These are phyloP conservation scores for Backusella circina DNA, from an alignment of 192 early-diverging fungal species.

Conservation along the genomic window DNA sequence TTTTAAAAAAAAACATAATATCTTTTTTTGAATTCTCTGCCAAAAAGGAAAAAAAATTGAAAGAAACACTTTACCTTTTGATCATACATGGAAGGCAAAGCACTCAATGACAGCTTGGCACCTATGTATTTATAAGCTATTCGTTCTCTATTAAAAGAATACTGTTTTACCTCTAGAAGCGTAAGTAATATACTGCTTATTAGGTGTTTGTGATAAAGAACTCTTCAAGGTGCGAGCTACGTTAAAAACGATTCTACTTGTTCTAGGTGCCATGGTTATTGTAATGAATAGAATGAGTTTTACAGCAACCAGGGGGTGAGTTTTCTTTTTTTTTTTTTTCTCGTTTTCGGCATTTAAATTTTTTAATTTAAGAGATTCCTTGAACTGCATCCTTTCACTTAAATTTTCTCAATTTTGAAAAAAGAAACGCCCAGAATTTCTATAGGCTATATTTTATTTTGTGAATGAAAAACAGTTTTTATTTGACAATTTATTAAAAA, in stretches of 20 bases:
- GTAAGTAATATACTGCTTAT: background rate
- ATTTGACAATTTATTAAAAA: background rate
- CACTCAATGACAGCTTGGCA: background rate
- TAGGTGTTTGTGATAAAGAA: background rate
- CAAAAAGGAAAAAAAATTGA: background rate
- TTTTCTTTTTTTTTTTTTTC: background rate
- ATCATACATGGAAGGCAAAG: constrained; percentile 10
- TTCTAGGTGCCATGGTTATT: background rate
- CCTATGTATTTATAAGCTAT: background rate
- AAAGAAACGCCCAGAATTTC: background rate
- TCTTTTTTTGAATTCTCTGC: background rate
- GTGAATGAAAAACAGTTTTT: background rate
- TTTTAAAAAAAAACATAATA: background rate
- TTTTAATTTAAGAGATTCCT: constrained; percentile 1
- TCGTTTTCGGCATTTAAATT: background rate
- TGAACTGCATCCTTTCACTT: background rate
- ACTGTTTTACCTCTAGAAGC: background rate
- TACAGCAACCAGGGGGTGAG: background rate
- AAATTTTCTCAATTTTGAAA: background rate
- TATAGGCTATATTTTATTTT: background rate
- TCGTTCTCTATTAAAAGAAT: background rate
- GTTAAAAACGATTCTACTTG: background rate
- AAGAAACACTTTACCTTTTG: constrained; percentile 16
- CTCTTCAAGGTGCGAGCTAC: background rate
- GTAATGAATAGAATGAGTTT: background rate